Base-by-base conservation (phyloP, 1,284 basidiomycete species). In the Moesziomyces antarcticus region DNA sequence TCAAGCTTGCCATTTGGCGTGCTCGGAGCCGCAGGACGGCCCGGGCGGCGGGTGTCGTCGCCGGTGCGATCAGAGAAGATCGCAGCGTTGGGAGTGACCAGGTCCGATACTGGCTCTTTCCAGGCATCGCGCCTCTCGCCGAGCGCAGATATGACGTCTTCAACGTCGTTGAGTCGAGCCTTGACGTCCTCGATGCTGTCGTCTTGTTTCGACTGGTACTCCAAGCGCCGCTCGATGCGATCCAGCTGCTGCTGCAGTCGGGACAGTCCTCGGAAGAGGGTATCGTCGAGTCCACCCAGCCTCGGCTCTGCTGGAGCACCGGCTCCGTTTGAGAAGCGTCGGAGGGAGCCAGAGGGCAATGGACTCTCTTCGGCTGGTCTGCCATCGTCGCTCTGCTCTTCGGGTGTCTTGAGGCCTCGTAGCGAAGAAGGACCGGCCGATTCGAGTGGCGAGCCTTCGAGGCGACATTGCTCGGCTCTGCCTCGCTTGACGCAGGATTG, bases 401-500 rank as follows among this genome's bases (percentile, higher is more conserved):
- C 45, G 21, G 52, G 35, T 25, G 49, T 41, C 16, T 24, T 20
- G 9, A 57, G 44, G 44, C 59, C 43, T 27, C 42, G 51, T 21
- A 51, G 52, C 4, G 53, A 49, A 2, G 56, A 69, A 3, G 60
- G 56, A 8, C 66, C 60, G 7, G 52, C 62, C 3, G 52, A 3
- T 8, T 61, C 52, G 43, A 54, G 44, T 1, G 56, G 50, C 6
- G 63, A 44, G 3, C 54, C 70, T 48, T 73, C 70, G 40, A 73
- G 64, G 6, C 56, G 59, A 37, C 74, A 77, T 21, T 61, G 52
- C 30, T 77, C 71, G 14, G 62, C 59, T 24, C 57, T 58, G 24
- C 70, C 67, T 6, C 77, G 66, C 30, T 78, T 73, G 51, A 73
- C 42, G 54, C 78, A 79, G 0, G 78, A 69, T 13, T 67, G 57